Percentiles rank a stretch among this genome's conserved stretches.
Conservation (phyloP, 83 land plant genomes). For the Picea mariana region DNA sequence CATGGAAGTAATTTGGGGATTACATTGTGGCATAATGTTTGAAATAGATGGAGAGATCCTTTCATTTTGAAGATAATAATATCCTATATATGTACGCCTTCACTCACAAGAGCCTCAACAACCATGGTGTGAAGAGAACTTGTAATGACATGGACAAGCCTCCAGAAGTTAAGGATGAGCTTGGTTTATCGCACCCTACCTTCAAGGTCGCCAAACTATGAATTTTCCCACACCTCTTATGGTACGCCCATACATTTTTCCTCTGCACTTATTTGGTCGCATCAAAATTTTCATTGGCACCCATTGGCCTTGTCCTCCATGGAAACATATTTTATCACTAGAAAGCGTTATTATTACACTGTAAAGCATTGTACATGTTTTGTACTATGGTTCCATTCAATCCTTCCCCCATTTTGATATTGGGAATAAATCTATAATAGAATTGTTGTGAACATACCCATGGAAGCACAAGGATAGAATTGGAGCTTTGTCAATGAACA, state of each 20-base stretch:
- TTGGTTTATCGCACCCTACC: slow-evolving; percentile 46
- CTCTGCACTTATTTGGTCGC: neutral
- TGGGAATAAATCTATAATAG: too few species aligned
- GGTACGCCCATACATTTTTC: too few species aligned
- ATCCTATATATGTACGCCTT: slow-evolving; percentile 39
- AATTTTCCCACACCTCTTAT: neutral
- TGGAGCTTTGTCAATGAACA: too few species aligned
- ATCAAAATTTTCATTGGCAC: neutral
- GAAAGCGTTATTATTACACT: neutral
- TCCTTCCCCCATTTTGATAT: too few species aligned
- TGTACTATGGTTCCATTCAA: too few species aligned
- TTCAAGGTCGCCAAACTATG: slow-evolving; percentile 44
- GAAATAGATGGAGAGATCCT: too few species aligned
- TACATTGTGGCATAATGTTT: too few species aligned
- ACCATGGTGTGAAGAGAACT: slow-evolving; percentile 32
- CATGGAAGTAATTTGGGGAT: too few species aligned
- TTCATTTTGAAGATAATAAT: too few species aligned
- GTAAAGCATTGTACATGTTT: neutral
- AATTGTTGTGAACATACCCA: too few species aligned
- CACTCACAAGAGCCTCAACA: slow-evolving; percentile 33
- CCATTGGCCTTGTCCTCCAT: neutral
- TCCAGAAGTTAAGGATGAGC: slow-evolving; percentile 47
- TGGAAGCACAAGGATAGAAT: too few species aligned
- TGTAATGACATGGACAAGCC: slow-evolving; percentile 42
- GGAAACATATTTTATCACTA: neutral